Percentiles rank a stretch among this genome's conserved stretches.
phyloP scores from a whole-genome alignment of 352 stramenopile genomes.

The Globisporangium cylindrosporum region DNA sequence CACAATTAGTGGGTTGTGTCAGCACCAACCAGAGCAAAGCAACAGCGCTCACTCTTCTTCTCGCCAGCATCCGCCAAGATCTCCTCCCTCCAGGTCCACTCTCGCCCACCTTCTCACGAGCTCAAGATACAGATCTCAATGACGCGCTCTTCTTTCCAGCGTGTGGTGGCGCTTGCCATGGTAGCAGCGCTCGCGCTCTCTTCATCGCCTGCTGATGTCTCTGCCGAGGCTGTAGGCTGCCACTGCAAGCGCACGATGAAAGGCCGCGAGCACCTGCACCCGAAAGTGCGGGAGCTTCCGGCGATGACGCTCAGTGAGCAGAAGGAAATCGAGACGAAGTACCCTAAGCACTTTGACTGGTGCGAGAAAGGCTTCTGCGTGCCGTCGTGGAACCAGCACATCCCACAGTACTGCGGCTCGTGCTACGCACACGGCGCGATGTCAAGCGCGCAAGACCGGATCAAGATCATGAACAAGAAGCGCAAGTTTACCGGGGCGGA shows the following conservation, averaged over 20 bases:
- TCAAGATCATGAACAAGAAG: constrained; percentile 79
- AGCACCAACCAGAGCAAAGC: too few relatives aligned
- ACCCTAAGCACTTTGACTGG: constrained; percentile 89
- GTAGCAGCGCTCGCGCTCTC: constrained; percentile 13
- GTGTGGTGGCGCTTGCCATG: constrained; percentile 1
- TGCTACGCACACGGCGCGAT: constrained; percentile 79
- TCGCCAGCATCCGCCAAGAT: neutral
- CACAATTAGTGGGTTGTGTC: neutral
- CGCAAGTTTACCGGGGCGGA: constrained; percentile 58
- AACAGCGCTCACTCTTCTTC: constrained; percentile 1
- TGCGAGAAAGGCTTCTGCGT: constrained; percentile 75
- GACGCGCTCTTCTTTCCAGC: neutral
- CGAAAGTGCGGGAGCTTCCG: constrained; percentile 37
- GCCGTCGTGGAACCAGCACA: constrained; percentile 85
- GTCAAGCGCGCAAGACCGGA: constrained; percentile 73
- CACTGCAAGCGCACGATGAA: constrained; percentile 73
- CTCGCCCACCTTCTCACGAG: neutral
- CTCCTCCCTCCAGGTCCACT: neutral
- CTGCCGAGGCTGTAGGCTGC: constrained; percentile 21
- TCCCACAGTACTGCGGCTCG: constrained; percentile 85
- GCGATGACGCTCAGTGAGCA: constrained; percentile 37
- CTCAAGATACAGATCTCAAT: neutral
- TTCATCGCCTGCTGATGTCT: constrained; percentile 1
- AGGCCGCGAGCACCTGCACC: constrained; percentile 66
- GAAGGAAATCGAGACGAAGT: constrained; percentile 28